These are phyloP conservation scores for Aphanocladium album DNA, from an alignment of 2,329 filamentous ascomycete species.

Conservation along the genomic window DNA sequence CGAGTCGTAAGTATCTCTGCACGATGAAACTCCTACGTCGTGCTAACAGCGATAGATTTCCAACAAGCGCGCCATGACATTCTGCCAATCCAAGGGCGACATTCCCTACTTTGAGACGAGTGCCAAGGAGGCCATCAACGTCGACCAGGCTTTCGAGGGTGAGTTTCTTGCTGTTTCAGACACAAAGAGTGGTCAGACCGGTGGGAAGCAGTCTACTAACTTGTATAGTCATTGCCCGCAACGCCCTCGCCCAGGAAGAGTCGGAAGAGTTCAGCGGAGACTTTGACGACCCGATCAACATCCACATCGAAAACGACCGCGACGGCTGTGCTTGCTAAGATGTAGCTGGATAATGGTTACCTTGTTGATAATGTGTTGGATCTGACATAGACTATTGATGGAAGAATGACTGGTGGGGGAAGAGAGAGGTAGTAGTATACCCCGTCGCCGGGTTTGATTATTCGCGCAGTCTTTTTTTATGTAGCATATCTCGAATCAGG, in stretches of 20 bases:
- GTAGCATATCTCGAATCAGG: conserved; percentile 11
- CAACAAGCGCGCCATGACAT: conserved; percentile 92
- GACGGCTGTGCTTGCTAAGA: conserved; percentile 87
- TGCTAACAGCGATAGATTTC: conserved; percentile 60
- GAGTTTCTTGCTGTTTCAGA: no score
- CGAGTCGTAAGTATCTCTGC: conserved; percentile 58
- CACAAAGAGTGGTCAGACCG: no score
- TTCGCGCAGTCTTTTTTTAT: conserved; percentile 5
- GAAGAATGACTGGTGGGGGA: not conserved
- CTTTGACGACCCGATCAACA: conserved; percentile 97
- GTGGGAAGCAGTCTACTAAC: no score
- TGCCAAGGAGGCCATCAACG: conserved; percentile 97
- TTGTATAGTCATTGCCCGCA: conserved; percentile 79
- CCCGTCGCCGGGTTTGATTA: conserved; percentile 6
- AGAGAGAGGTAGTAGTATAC: conserved; percentile 1
- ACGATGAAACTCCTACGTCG: not conserved
- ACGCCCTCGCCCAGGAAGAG: conserved; percentile 93
- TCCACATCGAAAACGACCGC: conserved; percentile 89
- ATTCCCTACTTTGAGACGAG: conserved; percentile 99
- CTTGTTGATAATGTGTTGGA: not conserved
- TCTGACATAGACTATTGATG: conserved; percentile 6
- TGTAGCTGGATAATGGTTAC: not conserved
- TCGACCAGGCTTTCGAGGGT: conserved; percentile 76
- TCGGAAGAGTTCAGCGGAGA: conserved; percentile 96
- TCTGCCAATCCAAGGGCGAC: conserved; percentile 94